phyloP scores from a whole-genome alignment of 495 filamentous ascomycete genomes.

The Hypoxylon subgilvum region DNA sequence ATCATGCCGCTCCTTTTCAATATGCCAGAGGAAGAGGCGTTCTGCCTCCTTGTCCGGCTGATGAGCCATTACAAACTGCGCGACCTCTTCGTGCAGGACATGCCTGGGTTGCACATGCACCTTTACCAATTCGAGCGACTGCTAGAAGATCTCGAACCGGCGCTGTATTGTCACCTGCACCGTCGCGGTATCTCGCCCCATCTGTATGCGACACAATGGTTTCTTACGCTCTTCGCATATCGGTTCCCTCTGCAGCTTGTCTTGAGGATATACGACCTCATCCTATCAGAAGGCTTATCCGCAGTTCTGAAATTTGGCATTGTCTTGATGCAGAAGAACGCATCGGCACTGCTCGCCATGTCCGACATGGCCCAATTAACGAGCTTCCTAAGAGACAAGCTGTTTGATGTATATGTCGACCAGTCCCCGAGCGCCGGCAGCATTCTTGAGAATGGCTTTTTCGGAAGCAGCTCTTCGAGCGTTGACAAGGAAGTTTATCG shows the following conservation, averaged over 20 bases:
- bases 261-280: conserved; percentile 93
- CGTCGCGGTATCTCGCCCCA: conserved; percentile 86
- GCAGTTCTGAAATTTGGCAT: conserved; percentile 93
- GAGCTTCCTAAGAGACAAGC: conserved; percentile 84
- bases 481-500: conserved; percentile 95
- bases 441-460: conserved; percentile 95
- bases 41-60: conserved; percentile 86
- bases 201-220: conserved; percentile 98
- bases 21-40: conserved; percentile 97
- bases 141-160: conserved; percentile 91
- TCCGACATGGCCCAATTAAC: conserved; percentile 88
- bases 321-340: conserved; percentile 93
- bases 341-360: conserved; percentile 77
- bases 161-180: conserved; percentile 91
- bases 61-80: conserved; percentile 97
- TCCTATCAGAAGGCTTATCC: conserved; percentile 92
- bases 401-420: conserved; percentile 98
- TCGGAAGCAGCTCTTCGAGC: conserved; percentile 81
- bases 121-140: conserved; percentile 95
- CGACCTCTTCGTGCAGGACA: conserved; percentile 92
- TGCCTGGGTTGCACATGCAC: conserved; percentile 92
- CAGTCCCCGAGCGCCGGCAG: conserved; percentile 83
- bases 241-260: conserved; percentile 96
- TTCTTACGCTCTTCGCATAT: conserved; percentile 98
- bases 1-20: conserved; percentile 98